Base-by-base conservation (phyloP, 1,284 basidiomycete species). In the Rhodotorula sp. region DNA sequence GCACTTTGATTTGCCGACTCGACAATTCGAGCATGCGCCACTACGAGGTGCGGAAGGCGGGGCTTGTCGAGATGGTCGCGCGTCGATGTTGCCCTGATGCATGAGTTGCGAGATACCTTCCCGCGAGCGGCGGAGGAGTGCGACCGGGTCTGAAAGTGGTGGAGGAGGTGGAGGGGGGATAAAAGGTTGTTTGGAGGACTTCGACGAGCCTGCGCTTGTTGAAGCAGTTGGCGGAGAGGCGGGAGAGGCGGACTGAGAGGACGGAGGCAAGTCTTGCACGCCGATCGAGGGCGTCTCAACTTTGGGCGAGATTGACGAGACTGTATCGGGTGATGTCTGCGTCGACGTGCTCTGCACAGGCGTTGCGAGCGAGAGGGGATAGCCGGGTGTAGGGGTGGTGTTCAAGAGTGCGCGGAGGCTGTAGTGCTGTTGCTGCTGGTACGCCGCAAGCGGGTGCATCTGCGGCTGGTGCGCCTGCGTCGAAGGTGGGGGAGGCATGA, bases 1-100 rank as follows among this genome's bases (percentile, higher is more conserved):
- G 51, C 71, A 71, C 30, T 71, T 71, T 5, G 70, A 64, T 46
- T 68, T 72, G 17, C 67, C 67, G 0, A 36, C 32, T 13, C 70
- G 6, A 39, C 70, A 72, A 8, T 51, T 49, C 11, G 51, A 44
- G 36, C 70, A 72, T 9, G 66, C 64, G 3, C 70, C 70, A 34
- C 63, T 64, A 30, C 60, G 63, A 13, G 61, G 64, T 24, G 64
- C 9, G 1, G 57, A 29, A 0, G 36, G 36, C 1, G 56, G 49
- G 0, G n/a, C 56, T n/a, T 72, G 70, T 29, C 70, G 39, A 1
- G 66, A 68, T 8, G 70, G 67, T 5, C 70, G 55, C 7, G 67
- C 66, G 48, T 72, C 70, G 32, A 72, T 51, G 60, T 65, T 68
- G 17, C 70, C 70, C 10, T 52, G 27, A 9, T 22, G 32, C 49